Conservation (phyloP, 352 stramenopile genomes). For the Phytopythium cucurbitacearum region DNA sequence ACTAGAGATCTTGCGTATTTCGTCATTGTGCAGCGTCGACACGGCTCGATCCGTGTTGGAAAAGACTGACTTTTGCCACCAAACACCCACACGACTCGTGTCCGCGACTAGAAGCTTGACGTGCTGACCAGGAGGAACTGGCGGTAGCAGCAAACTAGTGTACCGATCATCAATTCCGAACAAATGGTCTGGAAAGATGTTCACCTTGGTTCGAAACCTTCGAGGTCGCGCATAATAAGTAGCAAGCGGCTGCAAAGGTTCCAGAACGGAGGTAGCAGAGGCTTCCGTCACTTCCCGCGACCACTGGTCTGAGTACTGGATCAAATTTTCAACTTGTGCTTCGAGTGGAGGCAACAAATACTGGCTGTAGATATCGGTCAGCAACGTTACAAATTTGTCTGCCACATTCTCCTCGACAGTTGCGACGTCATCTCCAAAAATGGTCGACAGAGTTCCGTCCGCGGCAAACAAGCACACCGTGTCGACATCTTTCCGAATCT, state of each 20-base stretch:
- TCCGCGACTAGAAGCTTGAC: slow-evolving; percentile 56
- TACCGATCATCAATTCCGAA: slow-evolving; percentile 46
- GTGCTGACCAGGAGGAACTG: slow-evolving; percentile 25
- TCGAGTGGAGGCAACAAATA: slow-evolving; percentile 50
- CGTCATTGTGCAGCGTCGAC: slow-evolving; percentile 52
- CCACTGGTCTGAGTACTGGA: slow-evolving; percentile 54
- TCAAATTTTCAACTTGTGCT: slow-evolving; percentile 51
- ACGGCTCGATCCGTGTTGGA: slow-evolving; percentile 51
- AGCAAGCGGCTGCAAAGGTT: background rate
- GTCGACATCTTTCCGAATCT: slow-evolving; percentile 68
- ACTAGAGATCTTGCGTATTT: slow-evolving; percentile 32
- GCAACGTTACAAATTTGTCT: slow-evolving; percentile 59
- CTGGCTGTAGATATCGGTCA: slow-evolving; percentile 51
- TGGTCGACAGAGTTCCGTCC: slow-evolving; percentile 61
- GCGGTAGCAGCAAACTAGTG: slow-evolving; percentile 22
- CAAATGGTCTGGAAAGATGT: slow-evolving; percentile 51
- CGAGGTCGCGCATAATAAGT: slow-evolving; percentile 38
- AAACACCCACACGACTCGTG: slow-evolving; percentile 40
- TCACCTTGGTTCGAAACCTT: slow-evolving; percentile 59
- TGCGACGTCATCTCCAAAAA: slow-evolving; percentile 58
- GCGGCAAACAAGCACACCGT: slow-evolving; percentile 63
- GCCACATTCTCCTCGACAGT: slow-evolving; percentile 43
- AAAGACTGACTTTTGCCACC: slow-evolving; percentile 63
- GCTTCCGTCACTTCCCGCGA: slow-evolving; percentile 37
- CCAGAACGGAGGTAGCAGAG: slow-evolving; percentile 7